These are phyloP conservation scores for Citrullus mucosospermus DNA, from an alignment of 306 rosid genomes.

Conservation along the genomic window DNA sequence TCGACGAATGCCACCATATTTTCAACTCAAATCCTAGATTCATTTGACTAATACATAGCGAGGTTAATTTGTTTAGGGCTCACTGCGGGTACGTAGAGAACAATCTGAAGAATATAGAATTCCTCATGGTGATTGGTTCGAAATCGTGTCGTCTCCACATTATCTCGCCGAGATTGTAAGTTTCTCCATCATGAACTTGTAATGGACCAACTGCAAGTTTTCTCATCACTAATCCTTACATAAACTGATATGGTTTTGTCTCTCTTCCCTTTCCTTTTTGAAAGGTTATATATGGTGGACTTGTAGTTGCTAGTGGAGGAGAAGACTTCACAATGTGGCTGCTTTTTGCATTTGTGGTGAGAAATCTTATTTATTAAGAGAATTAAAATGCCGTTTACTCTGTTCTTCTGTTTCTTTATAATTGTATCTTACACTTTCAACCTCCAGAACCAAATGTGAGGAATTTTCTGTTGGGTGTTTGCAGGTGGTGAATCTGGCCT, in stretches of 20 bases:
- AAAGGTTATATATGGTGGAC: constrained; percentile 68
- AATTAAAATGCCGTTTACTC: not conserved
- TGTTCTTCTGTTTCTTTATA: not conserved
- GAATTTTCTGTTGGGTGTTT: not conserved
- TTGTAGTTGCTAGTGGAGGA: constrained; percentile 77
- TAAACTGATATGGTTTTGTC: not conserved
- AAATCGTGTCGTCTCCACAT: constrained; percentile 71
- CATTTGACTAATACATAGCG: not conserved
- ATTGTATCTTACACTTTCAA: not conserved
- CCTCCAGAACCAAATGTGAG: not conserved
- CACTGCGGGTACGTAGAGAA: constrained; percentile 35
- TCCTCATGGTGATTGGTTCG: constrained; percentile 85
- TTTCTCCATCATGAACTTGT: constrained; percentile 12
- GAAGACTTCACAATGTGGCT: constrained; percentile 67
- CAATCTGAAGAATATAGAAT: constrained; percentile 50
- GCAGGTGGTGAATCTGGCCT: constrained; percentile 60
- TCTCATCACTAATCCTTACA: not conserved
- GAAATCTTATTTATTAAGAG: not conserved
- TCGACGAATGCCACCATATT: not conserved
- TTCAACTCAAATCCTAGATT: not conserved
- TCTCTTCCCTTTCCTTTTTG: constrained; percentile 2
- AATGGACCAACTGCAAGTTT: not conserved
- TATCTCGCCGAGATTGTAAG: constrained; percentile 84
- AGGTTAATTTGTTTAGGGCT: constrained; percentile 43
- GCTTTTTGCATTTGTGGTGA: constrained; percentile 72